A percentile compares a stretch with the other conserved stretches of the same genome.
Evolutionary conservation across 192 early-diverging fungal genomes (phyloP).

Genomic region (Umbelopsis ramanniana): DNA sequence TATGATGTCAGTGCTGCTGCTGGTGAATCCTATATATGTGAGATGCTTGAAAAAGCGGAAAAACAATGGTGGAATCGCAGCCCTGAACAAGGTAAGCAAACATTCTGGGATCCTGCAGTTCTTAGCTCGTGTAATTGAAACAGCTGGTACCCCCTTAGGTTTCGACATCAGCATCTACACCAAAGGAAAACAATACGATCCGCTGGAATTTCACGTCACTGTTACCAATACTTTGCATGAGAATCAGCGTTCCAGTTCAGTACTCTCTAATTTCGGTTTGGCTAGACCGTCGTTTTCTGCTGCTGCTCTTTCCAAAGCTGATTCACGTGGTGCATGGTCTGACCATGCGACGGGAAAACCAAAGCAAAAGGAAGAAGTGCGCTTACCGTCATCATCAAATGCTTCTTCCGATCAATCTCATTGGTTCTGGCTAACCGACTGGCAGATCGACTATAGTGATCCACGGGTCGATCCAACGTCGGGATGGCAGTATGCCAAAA

Average conservation of each 20-base stretch:
- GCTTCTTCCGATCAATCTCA: slow-evolving; percentile 32
- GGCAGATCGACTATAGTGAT: slow-evolving; percentile 69
- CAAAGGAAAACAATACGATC: slow-evolving; percentile 39
- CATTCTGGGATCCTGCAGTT: too few relatives aligned
- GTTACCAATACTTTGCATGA: slow-evolving; percentile 67
- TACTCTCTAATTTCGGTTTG: slow-evolving; percentile 50
- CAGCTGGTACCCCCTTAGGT: background rate
- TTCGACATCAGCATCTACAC: slow-evolving; percentile 31
- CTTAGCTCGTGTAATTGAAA: too few relatives aligned
- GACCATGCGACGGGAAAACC: slow-evolving; percentile 54
- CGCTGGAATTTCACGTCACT: slow-evolving; percentile 56
- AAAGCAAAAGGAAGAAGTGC: slow-evolving; percentile 53
- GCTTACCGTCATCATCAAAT: slow-evolving; percentile 43
- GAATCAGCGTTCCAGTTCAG: slow-evolving; percentile 64
- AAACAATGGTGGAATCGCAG: slow-evolving; percentile 28
- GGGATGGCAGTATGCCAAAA: slow-evolving; percentile 77
- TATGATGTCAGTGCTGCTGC: slow-evolving; percentile 77
- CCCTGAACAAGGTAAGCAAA: background rate
- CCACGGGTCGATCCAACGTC: slow-evolving; percentile 60
- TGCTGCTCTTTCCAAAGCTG: slow-evolving; percentile 48
- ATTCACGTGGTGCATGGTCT: slow-evolving; percentile 68
- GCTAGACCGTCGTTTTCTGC: slow-evolving; percentile 57
- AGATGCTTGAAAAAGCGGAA: slow-evolving; percentile 65
- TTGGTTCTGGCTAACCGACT: slow-evolving; percentile 87
- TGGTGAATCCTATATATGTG: slow-evolving; percentile 68